Evolutionary conservation across 2,329 filamentous ascomycete genomes (phyloP), one percentile per base, ranked within the genome.

Genomic region (Teratosphaeriaceae sp.): DNA sequence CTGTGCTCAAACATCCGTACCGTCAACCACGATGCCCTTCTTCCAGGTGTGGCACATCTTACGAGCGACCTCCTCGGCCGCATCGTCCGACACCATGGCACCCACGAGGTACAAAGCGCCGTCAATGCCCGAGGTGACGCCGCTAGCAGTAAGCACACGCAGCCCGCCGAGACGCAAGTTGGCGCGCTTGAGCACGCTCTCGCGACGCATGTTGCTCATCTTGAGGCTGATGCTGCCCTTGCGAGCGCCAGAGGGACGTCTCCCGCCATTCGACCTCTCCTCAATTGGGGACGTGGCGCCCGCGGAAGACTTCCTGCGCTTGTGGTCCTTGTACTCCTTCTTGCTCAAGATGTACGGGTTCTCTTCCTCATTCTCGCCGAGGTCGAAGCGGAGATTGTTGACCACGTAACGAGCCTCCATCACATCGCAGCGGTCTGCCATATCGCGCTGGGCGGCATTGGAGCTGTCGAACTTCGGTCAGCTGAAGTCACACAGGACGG

Each of bases 301-400:
- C 8, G 53, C 52, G 23, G 60, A 59, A 43, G 57, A 60, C 50
- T 59, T 61, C 39, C 59, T 52, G 49, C 61, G 61, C 51, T 74
- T 71, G 44, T 59, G 54, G 53, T 85, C 82, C 51, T 60, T 59
- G 48, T 57, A 53, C 51, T 61, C 54, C 45, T 79, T 78, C 74
- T 84, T 85, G 71, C 78, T 80, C 57, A 85, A 76, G 63, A 92
- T 82, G 67, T 90, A 90, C 23, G 85, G 85, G 66, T 87, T 90
- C 65, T 88, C 82, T 49, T 89, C 84, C 59, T 85, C 79, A 59
- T 89, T 80, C 47, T 84, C 83, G 54, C 74, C 76, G 33, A 92
- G 72, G 56, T 92, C 86, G 64, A 90, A 94, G 55, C 87, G 84
- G 46, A 88, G 81, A 68, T 94, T 92, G 74, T 94, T 94, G 64